Evolutionary conservation across 176 grass and related monocot genomes (phyloP).

Genomic region (Themeda triandra): DNA sequence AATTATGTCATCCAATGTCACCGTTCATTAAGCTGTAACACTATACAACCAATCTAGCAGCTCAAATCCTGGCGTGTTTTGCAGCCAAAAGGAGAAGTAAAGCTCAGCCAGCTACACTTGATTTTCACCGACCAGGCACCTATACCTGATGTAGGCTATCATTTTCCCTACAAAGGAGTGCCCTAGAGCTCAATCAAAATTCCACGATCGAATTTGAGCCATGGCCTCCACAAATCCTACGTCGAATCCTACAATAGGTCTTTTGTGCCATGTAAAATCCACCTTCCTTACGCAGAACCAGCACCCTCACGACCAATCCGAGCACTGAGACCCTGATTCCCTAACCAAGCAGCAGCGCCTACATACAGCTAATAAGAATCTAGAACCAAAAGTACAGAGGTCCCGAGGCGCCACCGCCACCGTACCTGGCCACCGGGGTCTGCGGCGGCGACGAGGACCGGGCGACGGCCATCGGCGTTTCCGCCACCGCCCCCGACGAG

Average conservation of each 20-base stretch:
- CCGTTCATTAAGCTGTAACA: neutral
- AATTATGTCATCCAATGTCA: neutral
- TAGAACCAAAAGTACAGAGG: neutral
- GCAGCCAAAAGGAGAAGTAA: neutral
- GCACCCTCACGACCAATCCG: neutral
- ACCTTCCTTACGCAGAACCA: neutral
- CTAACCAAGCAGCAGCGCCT: neutral
- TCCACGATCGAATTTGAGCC: neutral
- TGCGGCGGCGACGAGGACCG: constrained; percentile 76
- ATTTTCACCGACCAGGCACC: neutral
- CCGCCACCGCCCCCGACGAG: constrained; percentile 65
- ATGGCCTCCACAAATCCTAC: neutral
- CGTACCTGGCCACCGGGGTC: constrained; percentile 82
- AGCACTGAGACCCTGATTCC: neutral
- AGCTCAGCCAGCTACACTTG: neutral
- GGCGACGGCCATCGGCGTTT: constrained; percentile 47
- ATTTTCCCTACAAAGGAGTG: neutral
- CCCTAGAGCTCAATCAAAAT: constrained; percentile 13
- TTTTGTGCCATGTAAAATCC: neutral
- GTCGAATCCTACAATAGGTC: constrained; percentile 3
- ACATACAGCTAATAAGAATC: constrained; percentile 18
- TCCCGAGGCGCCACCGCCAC: neutral
- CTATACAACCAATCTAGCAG: neutral
- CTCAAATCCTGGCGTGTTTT: constrained; percentile 2
- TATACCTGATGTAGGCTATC: neutral